Evolutionary conservation across 2,329 filamentous ascomycete genomes (phyloP).

Genomic region (Penicillium decumbens): DNA sequence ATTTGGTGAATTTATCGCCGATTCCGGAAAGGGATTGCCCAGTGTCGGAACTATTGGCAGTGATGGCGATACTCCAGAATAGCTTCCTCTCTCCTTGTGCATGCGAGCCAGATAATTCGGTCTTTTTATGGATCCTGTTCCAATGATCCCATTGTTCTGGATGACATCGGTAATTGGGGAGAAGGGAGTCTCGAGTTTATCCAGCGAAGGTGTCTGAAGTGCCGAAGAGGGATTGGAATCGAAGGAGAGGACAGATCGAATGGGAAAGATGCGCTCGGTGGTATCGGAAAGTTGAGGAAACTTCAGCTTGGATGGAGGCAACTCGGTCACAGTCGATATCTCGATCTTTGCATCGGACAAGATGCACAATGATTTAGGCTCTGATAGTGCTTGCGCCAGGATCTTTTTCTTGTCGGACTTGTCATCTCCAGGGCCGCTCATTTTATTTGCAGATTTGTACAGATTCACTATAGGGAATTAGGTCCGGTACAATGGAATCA

Average conservation of each 20-base stretch:
- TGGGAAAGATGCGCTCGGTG: conserved; percentile 69
- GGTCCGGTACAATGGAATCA: too few species aligned
- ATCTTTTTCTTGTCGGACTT: conserved; percentile 4
- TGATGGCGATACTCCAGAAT: background rate
- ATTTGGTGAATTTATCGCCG: background rate
- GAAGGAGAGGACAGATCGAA: conserved; percentile 69
- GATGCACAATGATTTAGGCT: conserved; percentile 23
- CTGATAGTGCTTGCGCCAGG: conserved; percentile 8
- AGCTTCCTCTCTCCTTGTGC: conserved; percentile 5
- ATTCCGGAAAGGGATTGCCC: background rate
- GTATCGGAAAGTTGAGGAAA: conserved; percentile 29
- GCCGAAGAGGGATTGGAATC: conserved; percentile 46
- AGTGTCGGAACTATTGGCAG: conserved; percentile 1
- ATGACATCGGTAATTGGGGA: conserved; percentile 18
- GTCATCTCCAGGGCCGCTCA: conserved; percentile 5
- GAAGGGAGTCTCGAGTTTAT: conserved; percentile 17
- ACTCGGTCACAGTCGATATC: conserved; percentile 11
- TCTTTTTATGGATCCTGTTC: background rate
- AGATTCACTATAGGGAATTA: too few species aligned
- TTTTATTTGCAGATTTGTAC: background rate
- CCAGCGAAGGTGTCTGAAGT: conserved; percentile 23
- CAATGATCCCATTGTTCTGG: background rate
- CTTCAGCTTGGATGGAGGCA: conserved; percentile 16
- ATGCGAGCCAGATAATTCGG: conserved; percentile 6
- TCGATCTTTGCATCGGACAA: conserved; percentile 18